These are phyloP conservation scores for Apiotrichum brassicae DNA, from an alignment of 1,284 basidiomycete species.

Conservation along the genomic window DNA sequence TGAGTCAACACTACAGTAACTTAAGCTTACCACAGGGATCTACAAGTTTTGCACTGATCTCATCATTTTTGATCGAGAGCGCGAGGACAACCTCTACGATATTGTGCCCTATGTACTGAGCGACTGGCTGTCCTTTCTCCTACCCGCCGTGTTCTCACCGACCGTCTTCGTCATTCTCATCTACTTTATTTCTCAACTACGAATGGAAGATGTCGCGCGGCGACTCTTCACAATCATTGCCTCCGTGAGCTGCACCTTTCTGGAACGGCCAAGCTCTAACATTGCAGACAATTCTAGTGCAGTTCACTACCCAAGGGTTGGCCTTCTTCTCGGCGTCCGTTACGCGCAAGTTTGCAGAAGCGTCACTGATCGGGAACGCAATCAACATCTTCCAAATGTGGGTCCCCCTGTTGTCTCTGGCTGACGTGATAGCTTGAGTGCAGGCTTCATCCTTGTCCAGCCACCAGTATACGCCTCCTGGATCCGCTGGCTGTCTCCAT, in stretches of 20 bases:
- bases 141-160: constrained; percentile 41
- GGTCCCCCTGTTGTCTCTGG: neutral
- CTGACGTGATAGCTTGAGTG: constrained; percentile 18
- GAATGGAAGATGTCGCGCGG: constrained; percentile 42
- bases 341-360: constrained; percentile 43
- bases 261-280: neutral
- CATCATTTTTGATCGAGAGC: constrained; percentile 52
- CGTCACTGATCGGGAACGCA: constrained; percentile 44
- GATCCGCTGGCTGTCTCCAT: constrained; percentile 46
- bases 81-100: constrained; percentile 40
- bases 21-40: constrained; percentile 15
- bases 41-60: constrained; percentile 47
- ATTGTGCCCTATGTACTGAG: constrained; percentile 46
- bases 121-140: constrained; percentile 42
- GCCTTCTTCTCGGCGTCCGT: constrained; percentile 45
- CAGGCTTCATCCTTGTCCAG: constrained; percentile 41
- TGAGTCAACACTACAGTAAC: neutral
- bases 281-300: constrained; percentile 37
- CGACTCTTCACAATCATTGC: constrained; percentile 48
- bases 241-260: constrained; percentile 11
- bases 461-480: constrained; percentile 48
- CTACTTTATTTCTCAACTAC: constrained; percentile 45
- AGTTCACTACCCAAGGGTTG: constrained; percentile 46
- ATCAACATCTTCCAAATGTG: constrained; percentile 32
- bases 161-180: constrained; percentile 43